Percentiles rank a stretch among this genome's conserved stretches.
Conservation (phyloP, 129 eudicot species). For the Tanacetum coccineum region DNA sequence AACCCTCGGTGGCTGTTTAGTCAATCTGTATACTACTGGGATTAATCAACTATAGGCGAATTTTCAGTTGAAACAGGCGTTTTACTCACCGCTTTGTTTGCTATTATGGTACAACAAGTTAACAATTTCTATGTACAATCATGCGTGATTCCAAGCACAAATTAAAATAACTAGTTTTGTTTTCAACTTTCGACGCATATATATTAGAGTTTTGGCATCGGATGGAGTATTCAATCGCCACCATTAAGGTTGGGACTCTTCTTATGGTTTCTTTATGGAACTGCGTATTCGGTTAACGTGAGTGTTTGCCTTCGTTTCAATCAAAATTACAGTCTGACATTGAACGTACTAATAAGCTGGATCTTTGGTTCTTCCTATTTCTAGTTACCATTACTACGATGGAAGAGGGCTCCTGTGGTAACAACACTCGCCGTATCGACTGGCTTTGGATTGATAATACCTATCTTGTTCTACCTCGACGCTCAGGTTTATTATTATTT, state of each 20-base stretch:
- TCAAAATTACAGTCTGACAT: no score
- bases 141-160: no score
- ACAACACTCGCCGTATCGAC: slow-evolving; percentile 24
- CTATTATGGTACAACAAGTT: slow-evolving; percentile 12
- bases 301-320: not conserved
- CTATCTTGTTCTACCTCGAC: slow-evolving; percentile 26
- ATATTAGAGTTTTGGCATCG: slow-evolving; percentile 26
- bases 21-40: slow-evolving; percentile 21
- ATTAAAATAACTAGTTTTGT: no score
- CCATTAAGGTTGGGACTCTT: slow-evolving; percentile 27
- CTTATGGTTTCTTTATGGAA: slow-evolving; percentile 25
- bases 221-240: slow-evolving; percentile 24
- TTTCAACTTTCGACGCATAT: not conserved
- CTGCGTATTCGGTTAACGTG: slow-evolving; percentile 27
- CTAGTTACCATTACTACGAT: slow-evolving; percentile 27
- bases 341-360: no score
- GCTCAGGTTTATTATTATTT: slow-evolving; percentile 26
- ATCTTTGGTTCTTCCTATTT: not conserved
- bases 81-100: slow-evolving; percentile 24
- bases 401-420: slow-evolving; percentile 24
- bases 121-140: no score
- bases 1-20: slow-evolving; percentile 25
- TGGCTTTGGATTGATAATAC: slow-evolving; percentile 26
- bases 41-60: slow-evolving; percentile 29
- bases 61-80: slow-evolving; percentile 23